Evolutionary conservation across 176 grass and related monocot genomes (phyloP).

Genomic region (Triticum dicoccoides): DNA sequence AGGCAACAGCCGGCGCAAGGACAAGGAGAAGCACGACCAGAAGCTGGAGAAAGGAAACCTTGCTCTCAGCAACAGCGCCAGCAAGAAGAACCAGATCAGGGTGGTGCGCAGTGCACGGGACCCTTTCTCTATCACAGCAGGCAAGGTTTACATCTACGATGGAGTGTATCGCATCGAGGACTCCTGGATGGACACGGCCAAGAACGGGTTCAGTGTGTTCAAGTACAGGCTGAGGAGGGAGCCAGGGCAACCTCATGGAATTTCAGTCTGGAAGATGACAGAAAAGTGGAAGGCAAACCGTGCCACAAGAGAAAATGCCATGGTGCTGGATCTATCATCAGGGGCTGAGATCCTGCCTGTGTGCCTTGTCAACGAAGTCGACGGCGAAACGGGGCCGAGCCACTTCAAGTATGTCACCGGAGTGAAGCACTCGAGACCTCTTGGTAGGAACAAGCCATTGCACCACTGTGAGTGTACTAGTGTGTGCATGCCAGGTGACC

Average conservation of each 20-base stretch:
- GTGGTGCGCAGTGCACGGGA: conserved; percentile 60
- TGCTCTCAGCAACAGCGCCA: conserved; percentile 58
- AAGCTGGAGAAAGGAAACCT: conserved; percentile 79
- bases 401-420: conserved; percentile 52
- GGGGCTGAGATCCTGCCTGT: conserved; percentile 47
- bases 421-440: conserved; percentile 30
- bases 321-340: conserved; percentile 44
- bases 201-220: conserved; percentile 52
- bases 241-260: conserved; percentile 50
- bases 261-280: conserved; percentile 66
- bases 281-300: conserved; percentile 71
- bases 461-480: conserved; percentile 47
- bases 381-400: conserved; percentile 22
- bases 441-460: conserved; percentile 19
- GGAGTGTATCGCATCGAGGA: conserved; percentile 66
- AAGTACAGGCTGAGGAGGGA: conserved; percentile 64
- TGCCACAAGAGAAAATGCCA: conserved; percentile 34
- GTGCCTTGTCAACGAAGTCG: conserved; percentile 57
- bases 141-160: conserved; percentile 80
- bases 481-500: conserved; percentile 62
- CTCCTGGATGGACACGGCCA: conserved; percentile 44
- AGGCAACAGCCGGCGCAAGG: conserved; percentile 43
- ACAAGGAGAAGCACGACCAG: conserved; percentile 67
- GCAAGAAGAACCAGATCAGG: conserved; percentile 51
- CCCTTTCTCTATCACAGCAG: background rate